Base-by-base conservation (phyloP, 495 filamentous ascomycete genomes). In the Bryoglossum gracile region DNA sequence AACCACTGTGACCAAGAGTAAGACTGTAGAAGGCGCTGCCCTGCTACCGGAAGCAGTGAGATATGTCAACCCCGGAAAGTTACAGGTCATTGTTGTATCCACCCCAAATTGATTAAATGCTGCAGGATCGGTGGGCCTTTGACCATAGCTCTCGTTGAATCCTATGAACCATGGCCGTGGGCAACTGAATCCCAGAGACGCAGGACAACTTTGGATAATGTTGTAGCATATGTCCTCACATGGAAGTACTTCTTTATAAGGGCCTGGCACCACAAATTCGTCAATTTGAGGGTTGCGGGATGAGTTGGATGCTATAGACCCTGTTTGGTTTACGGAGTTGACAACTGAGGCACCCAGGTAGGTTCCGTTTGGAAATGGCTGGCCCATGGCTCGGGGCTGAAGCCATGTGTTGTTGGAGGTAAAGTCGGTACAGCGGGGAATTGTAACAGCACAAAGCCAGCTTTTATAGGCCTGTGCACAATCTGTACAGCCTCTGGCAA, bases 381-480 rank as follows among this genome's bases (percentile, higher is more conserved):
- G 74, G 14, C 58, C 71, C 35, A 87, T 69, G 47, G 87, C 87
- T 26, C 92, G 84, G 4, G 76, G 68, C 46, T 82, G 76, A 1
- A 90, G 76, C 57, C 68, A 84, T 0, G 62, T 2, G 1, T 70
- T 65, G 0, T 55, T 42, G 21, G 72, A 77, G 41, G 76, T 80
- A 55, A 84, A 90, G 66, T 94, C 91, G 54, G 80, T 80, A 72
- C 92, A 99, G 33, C 86, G 84, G 0, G 92, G 92, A 55, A 99
- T 92, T 11, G 78, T 83, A 26, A 97, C 90, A 39, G 86, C 79
- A 69, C 92, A 99, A 33, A 99, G 81, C 92, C 92, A 99, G 54
- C 81, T 66, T 62, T 87, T 94, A 70, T 99, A 99, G 4, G 87
- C 86, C 2, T 54, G 50, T 6, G 72, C 80, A 65, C 92, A 99